phyloP scores from a whole-genome alignment of 1,284 basidiomycete species.

The Ustilago sp. region DNA sequence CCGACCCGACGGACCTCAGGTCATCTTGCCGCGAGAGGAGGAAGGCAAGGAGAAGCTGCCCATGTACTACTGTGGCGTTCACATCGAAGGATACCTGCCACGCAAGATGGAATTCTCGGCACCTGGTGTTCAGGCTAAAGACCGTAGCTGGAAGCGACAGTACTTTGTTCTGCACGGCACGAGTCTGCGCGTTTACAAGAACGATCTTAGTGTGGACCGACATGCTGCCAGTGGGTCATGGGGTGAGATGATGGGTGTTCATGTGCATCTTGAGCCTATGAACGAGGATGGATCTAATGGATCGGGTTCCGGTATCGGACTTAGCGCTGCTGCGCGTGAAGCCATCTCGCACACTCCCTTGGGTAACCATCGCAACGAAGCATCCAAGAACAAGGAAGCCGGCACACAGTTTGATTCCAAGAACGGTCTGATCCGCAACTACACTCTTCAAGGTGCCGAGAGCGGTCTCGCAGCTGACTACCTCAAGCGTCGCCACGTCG shows the following conservation, averaged over 20 bases:
- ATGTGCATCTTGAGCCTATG: slow-evolving; percentile 61
- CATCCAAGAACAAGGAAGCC: slow-evolving; percentile 15
- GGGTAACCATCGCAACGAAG: slow-evolving; percentile 21
- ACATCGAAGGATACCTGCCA: slow-evolving; percentile 85
- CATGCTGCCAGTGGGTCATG: slow-evolving; percentile 68
- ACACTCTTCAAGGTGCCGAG: slow-evolving; percentile 90
- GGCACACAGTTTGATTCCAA: slow-evolving; percentile 38
- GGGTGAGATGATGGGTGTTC: slow-evolving; percentile 67
- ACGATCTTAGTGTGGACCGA: slow-evolving; percentile 67
- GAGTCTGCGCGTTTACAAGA: slow-evolving; percentile 83
- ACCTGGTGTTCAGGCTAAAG: slow-evolving; percentile 86
- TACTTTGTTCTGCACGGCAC: slow-evolving; percentile 95
- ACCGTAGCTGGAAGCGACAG: slow-evolving; percentile 89
- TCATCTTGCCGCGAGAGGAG: slow-evolving; percentile 60
- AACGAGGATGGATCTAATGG: slow-evolving; percentile 57
- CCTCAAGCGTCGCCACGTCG: slow-evolving; percentile 90
- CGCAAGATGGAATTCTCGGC: slow-evolving; percentile 93
- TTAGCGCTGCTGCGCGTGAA: slow-evolving; percentile 45
- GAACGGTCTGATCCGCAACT: slow-evolving; percentile 73
- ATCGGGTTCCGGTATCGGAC: slow-evolving; percentile 25
- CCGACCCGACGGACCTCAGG: slow-evolving; percentile 60
- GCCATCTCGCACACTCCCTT: slow-evolving; percentile 49
- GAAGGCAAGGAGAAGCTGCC: slow-evolving; percentile 88
- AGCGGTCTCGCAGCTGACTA: slow-evolving; percentile 95
- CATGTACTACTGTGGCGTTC: slow-evolving; percentile 83